Evolutionary conservation across 176 grass and related monocot species (phyloP).

Genomic region (Musa schizocarpa): DNA sequence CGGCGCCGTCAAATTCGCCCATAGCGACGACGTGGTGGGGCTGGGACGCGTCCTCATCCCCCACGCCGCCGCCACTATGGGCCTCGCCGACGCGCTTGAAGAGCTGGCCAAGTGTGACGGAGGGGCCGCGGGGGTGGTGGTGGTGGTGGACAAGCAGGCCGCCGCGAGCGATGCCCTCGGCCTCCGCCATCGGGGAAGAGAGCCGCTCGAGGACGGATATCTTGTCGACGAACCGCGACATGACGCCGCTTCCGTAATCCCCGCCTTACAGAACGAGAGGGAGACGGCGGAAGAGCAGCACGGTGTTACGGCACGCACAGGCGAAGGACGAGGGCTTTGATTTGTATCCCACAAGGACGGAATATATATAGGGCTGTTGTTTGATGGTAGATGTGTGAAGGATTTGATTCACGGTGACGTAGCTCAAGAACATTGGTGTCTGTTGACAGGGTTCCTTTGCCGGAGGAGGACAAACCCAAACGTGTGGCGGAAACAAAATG

Average conservation of each 20-base stretch:
- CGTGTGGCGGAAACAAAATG: neutral
- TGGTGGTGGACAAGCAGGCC: constrained; percentile 48
- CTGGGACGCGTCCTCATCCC: constrained; percentile 35
- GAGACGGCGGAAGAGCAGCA: no score
- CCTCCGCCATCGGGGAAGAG: constrained; percentile 72
- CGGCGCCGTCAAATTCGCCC: neutral
- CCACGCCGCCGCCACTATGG: constrained; percentile 32
- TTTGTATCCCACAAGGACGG: no score
- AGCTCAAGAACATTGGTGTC: no score
- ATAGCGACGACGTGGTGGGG: constrained; percentile 70
- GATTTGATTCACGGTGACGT: no score
- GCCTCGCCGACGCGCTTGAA: constrained; percentile 64
- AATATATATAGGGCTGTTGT: no score
- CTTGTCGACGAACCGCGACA: constrained; percentile 91
- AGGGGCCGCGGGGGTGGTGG: constrained; percentile 7
- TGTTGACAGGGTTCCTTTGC: no score
- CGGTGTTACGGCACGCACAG: no score
- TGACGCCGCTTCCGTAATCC: neutral
- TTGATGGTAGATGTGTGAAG: no score
- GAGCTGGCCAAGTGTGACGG: constrained; percentile 48
- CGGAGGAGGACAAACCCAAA: no score
- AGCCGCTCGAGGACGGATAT: constrained; percentile 52
- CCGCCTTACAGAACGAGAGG: no score
- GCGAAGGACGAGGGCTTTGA: no score
- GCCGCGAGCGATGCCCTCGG: constrained; percentile 57